phyloP scores from a whole-genome alignment of 192 early-diverging fungal genomes.

The Backusella parvicylindrica region DNA sequence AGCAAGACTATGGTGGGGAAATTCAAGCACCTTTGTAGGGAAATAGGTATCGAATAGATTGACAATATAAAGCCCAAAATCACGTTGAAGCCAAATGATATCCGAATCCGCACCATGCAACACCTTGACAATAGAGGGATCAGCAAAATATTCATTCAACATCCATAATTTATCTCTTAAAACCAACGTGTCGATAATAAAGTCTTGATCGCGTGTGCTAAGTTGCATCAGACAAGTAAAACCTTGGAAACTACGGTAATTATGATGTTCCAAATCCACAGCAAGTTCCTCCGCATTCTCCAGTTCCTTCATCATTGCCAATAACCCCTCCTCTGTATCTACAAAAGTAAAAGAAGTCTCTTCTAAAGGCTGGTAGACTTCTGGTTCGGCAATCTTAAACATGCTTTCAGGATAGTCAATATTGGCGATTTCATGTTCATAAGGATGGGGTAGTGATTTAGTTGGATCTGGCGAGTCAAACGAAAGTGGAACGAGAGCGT shows the following conservation, averaged over 20 bases:
- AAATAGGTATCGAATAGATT: conserved; percentile 97
- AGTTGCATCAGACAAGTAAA: conserved; percentile 95
- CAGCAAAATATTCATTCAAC: conserved; percentile 84
- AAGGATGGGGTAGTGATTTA: conserved; percentile 75
- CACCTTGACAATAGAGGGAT: conserved; percentile 85
- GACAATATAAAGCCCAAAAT: conserved; percentile 96
- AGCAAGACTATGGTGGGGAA: conserved; percentile 77
- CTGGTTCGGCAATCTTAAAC: conserved; percentile 51
- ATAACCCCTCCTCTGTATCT: conserved; percentile 70
- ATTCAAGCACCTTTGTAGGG: conserved; percentile 82
- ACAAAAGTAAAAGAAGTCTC: conserved; percentile 74
- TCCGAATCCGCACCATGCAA: conserved; percentile 97
- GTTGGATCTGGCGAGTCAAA: not conserved
- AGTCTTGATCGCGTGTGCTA: conserved; percentile 85
- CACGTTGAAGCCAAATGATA: conserved; percentile 94
- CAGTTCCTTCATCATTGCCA: conserved; percentile 61
- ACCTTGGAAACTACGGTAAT: conserved; percentile 93
- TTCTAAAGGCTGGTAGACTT: conserved; percentile 60
- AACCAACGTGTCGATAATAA: conserved; percentile 83
- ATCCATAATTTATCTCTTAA: conserved; percentile 66
- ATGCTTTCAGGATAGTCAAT: conserved; percentile 71
- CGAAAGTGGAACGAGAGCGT: conserved; percentile 73
- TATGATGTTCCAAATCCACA: conserved; percentile 95
- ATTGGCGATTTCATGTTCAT: conserved; percentile 84
- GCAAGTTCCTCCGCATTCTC: conserved; percentile 71